These are phyloP conservation scores for Cercophora sp. DNA, from an alignment of 495 filamentous ascomycete species.

Conservation along the genomic window DNA sequence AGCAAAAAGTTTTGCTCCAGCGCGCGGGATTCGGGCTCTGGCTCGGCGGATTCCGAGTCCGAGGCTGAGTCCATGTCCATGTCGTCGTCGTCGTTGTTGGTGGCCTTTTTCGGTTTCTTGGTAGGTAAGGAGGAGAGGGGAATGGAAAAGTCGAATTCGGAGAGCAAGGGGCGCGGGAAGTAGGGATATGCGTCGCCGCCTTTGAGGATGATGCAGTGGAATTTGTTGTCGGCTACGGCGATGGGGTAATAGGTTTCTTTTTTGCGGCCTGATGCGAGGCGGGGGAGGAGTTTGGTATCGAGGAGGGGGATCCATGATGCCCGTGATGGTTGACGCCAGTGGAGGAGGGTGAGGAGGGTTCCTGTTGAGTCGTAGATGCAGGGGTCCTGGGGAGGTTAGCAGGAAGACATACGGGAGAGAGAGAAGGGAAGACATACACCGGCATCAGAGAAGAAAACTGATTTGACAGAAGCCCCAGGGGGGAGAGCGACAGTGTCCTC, in stretches of 20 bases:
- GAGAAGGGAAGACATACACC: slow-evolving; percentile 53
- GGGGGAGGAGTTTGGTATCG: slow-evolving; percentile 78
- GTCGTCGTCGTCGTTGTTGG: slow-evolving; percentile 27
- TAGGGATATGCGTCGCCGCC: slow-evolving; percentile 90
- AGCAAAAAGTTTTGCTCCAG: slow-evolving; percentile 80
- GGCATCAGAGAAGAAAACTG: slow-evolving; percentile 85
- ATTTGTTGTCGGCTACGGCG: slow-evolving; percentile 84
- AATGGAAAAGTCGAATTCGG: slow-evolving; percentile 88
- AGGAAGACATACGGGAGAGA: neutral
- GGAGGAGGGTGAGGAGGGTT: slow-evolving; percentile 76
- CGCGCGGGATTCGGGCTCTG: slow-evolving; percentile 29
- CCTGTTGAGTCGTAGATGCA: slow-evolving; percentile 91
- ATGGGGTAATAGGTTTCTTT: slow-evolving; percentile 93
- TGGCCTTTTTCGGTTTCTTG: slow-evolving; percentile 30
- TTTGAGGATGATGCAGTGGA: slow-evolving; percentile 98
- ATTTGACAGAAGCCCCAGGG: slow-evolving; percentile 63
- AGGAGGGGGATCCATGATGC: slow-evolving; percentile 89
- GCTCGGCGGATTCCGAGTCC: slow-evolving; percentile 12
- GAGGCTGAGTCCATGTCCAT: slow-evolving; percentile 24
- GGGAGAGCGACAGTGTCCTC: slow-evolving; percentile 86
- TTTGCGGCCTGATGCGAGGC: slow-evolving; percentile 76
- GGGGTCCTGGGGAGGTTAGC: slow-evolving; percentile 58
- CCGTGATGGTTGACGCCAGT: slow-evolving; percentile 82
- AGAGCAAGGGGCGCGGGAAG: slow-evolving; percentile 87
- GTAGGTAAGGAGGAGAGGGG: slow-evolving; percentile 59